A percentile compares a stretch with the other conserved stretches of the same genome.
Conservation (phyloP, 345 rosid species). For the Syzygium jambos region DNA sequence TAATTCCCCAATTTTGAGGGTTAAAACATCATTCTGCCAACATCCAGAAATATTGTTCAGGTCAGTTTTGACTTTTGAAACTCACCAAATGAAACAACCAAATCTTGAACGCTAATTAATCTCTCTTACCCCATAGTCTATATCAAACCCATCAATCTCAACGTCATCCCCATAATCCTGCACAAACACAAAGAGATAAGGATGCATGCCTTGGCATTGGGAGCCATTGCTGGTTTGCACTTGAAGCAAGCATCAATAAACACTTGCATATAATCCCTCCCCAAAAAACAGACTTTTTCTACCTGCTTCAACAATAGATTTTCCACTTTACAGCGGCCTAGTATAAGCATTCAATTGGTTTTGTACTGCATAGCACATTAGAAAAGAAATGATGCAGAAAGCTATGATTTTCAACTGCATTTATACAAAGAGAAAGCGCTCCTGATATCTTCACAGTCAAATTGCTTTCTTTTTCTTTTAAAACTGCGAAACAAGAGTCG, state of each 20-base stretch:
- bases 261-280: not conserved
- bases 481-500: not conserved
- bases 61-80: not conserved
- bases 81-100: not conserved
- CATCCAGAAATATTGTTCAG: not conserved
- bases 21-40: conserved; percentile 82
- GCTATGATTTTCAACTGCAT: not conserved
- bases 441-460: not conserved
- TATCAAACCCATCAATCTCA: conserved; percentile 83
- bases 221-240: not conserved
- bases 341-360: not conserved
- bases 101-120: not conserved
- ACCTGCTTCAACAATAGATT: not conserved
- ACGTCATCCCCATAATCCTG: conserved; percentile 81
- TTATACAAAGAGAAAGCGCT: not conserved
- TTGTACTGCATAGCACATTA: not conserved
- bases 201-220: not conserved
- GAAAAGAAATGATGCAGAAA: not conserved
- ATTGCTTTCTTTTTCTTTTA: not conserved
- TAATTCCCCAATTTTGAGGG: conserved; percentile 64
- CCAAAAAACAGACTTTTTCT: not conserved
- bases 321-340: not conserved
- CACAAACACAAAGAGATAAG: not conserved
- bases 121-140: conserved; percentile 79
- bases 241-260: not conserved